Conservation (phyloP, 371 early-diverging fungal genomes). For the Rhizomucor miehei region DNA sequence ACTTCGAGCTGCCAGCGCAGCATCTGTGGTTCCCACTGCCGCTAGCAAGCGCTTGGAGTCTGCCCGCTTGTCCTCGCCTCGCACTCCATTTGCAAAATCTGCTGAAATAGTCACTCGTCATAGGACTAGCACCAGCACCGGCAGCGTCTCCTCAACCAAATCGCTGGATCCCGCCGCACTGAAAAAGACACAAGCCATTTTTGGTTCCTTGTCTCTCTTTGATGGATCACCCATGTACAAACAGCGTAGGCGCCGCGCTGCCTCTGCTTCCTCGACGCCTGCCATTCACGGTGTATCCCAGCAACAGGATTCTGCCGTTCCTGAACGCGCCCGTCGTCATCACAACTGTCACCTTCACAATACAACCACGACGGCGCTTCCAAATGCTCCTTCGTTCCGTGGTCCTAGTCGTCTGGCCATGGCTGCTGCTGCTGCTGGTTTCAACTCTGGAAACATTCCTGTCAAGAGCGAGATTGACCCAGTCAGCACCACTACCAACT, state of each 20-base stretch:
- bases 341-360: neutral
- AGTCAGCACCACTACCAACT: slow-evolving; percentile 7
- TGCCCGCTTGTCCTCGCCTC: neutral
- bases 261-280: slow-evolving; percentile 33
- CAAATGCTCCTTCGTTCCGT: neutral
- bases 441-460: slow-evolving; percentile 5
- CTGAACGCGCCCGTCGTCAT: neutral
- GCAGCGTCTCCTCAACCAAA: neutral
- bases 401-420: slow-evolving; percentile 27
- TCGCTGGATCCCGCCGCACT: slow-evolving; percentile 30
- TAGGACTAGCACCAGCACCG: neutral
- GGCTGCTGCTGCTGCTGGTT: slow-evolving; percentile 34
- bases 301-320: neutral
- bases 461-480: neutral
- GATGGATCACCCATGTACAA: slow-evolving; percentile 74
- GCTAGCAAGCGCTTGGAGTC: neutral
- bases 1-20: neutral
- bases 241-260: slow-evolving; percentile 65
- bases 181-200: slow-evolving; percentile 39
- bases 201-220: slow-evolving; percentile 62
- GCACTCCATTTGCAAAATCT: neutral
- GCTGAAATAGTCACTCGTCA: too few species aligned
- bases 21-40: neutral
- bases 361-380: too few species aligned
- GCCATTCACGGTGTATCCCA: neutral